Percentiles rank a stretch among this genome's conserved stretches.
Evolutionary conservation across 768 basidiomycete species (phyloP).

Genomic region (Tricholoma bakamatsutake): DNA sequence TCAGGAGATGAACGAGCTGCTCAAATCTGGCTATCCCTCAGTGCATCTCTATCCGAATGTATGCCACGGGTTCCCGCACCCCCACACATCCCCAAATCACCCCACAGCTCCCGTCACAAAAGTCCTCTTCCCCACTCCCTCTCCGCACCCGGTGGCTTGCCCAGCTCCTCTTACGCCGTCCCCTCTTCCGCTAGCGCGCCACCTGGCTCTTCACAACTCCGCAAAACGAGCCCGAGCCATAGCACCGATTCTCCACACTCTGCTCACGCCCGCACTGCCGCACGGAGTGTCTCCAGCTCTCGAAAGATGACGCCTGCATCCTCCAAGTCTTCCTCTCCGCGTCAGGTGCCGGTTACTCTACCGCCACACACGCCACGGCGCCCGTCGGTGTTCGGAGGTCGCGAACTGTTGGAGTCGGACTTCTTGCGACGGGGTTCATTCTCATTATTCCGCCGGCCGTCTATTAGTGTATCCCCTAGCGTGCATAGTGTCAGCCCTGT

Average conservation of each 20-base stretch:
- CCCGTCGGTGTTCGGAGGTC: slow-evolving; percentile 33
- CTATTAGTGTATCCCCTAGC: slow-evolving; percentile 27
- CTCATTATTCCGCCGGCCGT: slow-evolving; percentile 37
- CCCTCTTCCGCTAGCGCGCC: slow-evolving; percentile 13
- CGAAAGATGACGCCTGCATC: slow-evolving; percentile 52
- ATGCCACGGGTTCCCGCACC: slow-evolving; percentile 29
- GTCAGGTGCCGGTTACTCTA: slow-evolving; percentile 33
- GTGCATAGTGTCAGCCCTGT: slow-evolving; percentile 34
- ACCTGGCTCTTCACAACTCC: slow-evolving; percentile 9
- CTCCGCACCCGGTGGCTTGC: slow-evolving; percentile 39
- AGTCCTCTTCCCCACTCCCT: slow-evolving; percentile 22
- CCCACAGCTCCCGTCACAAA: not conserved
- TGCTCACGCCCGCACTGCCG: slow-evolving; percentile 13
- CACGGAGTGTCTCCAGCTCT: slow-evolving; percentile 28
- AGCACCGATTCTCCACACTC: slow-evolving; percentile 10
- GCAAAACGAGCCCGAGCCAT: slow-evolving; percentile 22
- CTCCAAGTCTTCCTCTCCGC: slow-evolving; percentile 54
- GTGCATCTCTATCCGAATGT: slow-evolving; percentile 47
- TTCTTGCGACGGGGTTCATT: slow-evolving; percentile 29
- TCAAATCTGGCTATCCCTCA: slow-evolving; percentile 64
- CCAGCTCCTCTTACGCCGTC: slow-evolving; percentile 17
- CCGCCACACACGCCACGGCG: slow-evolving; percentile 41
- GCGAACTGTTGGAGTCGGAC: slow-evolving; percentile 29
- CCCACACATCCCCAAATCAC: slow-evolving; percentile 6
- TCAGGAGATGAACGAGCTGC: slow-evolving; percentile 46